Base-by-base conservation (phyloP, 257 asterid genomes). In the Nicotiana otophora region DNA sequence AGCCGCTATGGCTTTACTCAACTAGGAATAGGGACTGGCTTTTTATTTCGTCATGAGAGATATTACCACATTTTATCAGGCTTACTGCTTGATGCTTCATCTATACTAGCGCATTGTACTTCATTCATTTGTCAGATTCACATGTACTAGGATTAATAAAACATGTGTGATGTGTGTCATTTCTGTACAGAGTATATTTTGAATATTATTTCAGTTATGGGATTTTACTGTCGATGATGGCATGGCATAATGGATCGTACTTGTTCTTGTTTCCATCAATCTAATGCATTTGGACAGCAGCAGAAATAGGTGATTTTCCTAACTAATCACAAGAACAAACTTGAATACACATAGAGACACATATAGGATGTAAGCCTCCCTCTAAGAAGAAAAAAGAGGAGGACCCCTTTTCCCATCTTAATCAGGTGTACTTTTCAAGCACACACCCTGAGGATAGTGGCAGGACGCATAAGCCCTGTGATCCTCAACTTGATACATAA, bases 1-100 rank as follows among this genome's bases (percentile, higher is more conserved):
- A 19, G 30, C 85, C 60, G 82, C 85, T 26, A 34, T 78, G 72
- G 75, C 64, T 63, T 81, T 90, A 46, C 84, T 75, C 84, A 86
- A 85, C 69, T 92, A 86, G 83, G 15, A 31, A 26, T 26, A 60
- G 55, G 61, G 20, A 63, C 19, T 26, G 26, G 19, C 7, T 14
- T 69, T n/a, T 69, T 36, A n/a, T 46, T 68, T 68, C 54, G 0
- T 23, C 64, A 19, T 34, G 54, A 17, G 28, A 68, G 54, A 36
- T 36, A 34, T 36, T 58, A n/a, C 10, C n/a, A 7, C 12, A 65
- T 65, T 65, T 31, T 46, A 65, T 34, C 74, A 65, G 74, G 11
- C 20, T 65, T 65, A 65, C 42, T 33, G 55, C 15, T 34, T 75
- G 46, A 16, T 51, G 62, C 63, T 51, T 75, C 80, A 26, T 75